Base-by-base conservation (phyloP, 2,329 filamentous ascomycete species). In the Colletotrichum kahawae region DNA sequence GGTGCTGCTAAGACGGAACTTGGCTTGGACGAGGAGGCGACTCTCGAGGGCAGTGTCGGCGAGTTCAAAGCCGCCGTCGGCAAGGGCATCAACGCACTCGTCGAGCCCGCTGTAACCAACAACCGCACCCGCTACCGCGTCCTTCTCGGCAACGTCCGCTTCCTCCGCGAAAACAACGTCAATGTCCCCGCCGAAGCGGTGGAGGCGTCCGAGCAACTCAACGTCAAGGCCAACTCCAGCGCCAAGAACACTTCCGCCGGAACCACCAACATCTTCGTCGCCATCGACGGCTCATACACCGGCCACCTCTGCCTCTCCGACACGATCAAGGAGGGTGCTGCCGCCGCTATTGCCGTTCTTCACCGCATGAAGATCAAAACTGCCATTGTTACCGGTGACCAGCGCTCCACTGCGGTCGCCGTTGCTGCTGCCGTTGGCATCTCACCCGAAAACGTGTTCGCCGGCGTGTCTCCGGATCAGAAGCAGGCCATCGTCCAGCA, bases 381-480 rank as follows among this genome's bases (percentile, higher is more conserved):
- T 13, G 95, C 95, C 63, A 95, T 99, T 78, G 95, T 99, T 12
- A 99, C 97, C 0, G 97, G 97, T 74, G 97, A 99, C 84, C 95
- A 98, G 80, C 91, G 91, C 51, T 92, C 94, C 34, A 96, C 97
- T 1, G 97, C 97, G 1, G 85, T 95, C 1, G 93, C 95, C 16
- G 95, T 98, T 48, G 97, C 96, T 4, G 88, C 91, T 1, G 90
- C 93, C 7, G 95, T 98, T 24, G 95, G 95, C 67, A 98, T 99
- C 74, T 86, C 94, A 1, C 81, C 90, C 1, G 90, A 93, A 5
- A 89, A 95, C 77, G 95, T 98, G 48, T 93, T 93, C 81, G 95
- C 97, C 14, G 94, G 95, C n/a, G 94, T 96, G 63, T 95, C 94
- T 5, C 97, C 97, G 0, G 93, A 95, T 77, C 94, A 98, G 85